Evolutionary conservation across 73 alveolate genomes (phyloP).

Genomic region (Tetrahymena thermophila): DNA sequence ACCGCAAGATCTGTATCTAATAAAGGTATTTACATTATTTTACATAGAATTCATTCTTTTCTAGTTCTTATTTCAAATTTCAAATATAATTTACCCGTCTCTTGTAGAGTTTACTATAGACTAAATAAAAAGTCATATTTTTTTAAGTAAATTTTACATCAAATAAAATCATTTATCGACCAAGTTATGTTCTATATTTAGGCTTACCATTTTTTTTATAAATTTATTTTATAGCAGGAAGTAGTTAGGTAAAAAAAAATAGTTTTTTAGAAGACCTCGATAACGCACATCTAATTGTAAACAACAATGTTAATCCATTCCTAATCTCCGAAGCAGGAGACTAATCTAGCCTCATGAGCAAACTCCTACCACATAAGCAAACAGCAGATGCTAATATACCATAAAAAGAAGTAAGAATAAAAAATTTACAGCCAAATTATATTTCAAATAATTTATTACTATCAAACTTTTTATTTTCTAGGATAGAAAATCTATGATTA

Average conservation of each 20-base stretch:
- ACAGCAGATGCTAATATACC: not conserved
- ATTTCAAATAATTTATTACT: not conserved
- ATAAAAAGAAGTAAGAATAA: not conserved
- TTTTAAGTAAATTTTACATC: not conserved
- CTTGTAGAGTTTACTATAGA: not conserved
- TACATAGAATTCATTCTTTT: not conserved
- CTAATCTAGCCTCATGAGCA: not conserved
- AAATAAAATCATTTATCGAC: not conserved
- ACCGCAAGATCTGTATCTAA: not conserved
- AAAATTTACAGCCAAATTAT: not conserved
- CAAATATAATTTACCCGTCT: constrained; percentile 1
- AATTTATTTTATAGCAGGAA: not conserved
- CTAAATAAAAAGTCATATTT: not conserved
- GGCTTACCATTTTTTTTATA: not conserved
- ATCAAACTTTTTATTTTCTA: not conserved
- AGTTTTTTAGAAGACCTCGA: not conserved
- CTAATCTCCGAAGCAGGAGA: not conserved
- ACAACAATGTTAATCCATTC: not conserved
- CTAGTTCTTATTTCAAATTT: not conserved
- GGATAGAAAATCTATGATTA: not conserved
- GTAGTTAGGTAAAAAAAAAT: not conserved
- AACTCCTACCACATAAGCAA: not conserved
- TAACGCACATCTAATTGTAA: not conserved
- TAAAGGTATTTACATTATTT: not conserved
- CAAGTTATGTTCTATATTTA: too few relatives aligned